Evolutionary conservation across 2,329 filamentous ascomycete genomes (phyloP), one percentile per base, ranked within the genome.

Genomic region (Fusarium sarcochroum): DNA sequence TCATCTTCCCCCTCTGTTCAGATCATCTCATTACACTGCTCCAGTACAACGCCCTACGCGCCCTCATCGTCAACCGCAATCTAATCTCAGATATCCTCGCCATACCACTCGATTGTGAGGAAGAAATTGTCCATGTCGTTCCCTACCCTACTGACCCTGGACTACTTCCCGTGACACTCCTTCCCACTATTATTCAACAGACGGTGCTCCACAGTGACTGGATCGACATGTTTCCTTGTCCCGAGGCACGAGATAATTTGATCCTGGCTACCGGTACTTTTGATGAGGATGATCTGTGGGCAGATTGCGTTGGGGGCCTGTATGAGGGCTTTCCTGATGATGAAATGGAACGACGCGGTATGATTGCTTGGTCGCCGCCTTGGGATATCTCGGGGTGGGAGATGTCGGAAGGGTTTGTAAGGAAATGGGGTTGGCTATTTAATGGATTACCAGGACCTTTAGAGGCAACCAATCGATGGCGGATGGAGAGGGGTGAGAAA

Each of bases 271-370:
- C 30, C 5, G 61, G 61, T 0, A 48, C 46, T 0, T 83, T 81
- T 35, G 80, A 84, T 58, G 80, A 82, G 34, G 80, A 82, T 54
- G 81, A 80, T 14, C 73, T 84, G 14, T 83, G 81, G 78, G 71
- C 75, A 13, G 82, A 84, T 71, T 76, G 75, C 37, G 75, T 81
- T 53, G 81, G 81, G 4, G 81, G 80, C 1, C 65, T 84, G 20
- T 84, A 75, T 65, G 80, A 84, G 63, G 80, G 81, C 8, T 82
- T 80, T 60, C 80, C 80, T 2, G 79, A 80, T 49, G 76, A 80
- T 35, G 81, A 83, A 68, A 61, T 83, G 37, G 75, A 79, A 69
- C 72, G 74, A 32, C 75, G 78, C 17, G 80, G 81, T 25, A 71
- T 83, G 5, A 75, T 84, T 58, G 81, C 78, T 10, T 84, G 82